Conservation (phyloP, 345 rosid genomes). For the Heritiera fomes region DNA sequence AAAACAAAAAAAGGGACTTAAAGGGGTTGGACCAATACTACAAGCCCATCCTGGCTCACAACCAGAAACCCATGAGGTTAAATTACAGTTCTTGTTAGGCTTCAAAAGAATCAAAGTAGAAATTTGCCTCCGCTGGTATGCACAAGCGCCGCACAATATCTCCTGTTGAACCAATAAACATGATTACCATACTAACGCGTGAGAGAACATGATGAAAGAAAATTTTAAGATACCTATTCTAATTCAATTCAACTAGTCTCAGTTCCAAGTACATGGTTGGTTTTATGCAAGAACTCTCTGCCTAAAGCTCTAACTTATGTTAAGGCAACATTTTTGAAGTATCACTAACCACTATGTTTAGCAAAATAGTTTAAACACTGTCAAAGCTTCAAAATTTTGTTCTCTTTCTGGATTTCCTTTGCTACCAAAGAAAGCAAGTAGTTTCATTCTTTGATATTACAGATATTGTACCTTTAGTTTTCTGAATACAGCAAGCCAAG, state of each 20-base stretch:
- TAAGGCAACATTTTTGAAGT: neutral
- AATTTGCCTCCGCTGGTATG: constrained; percentile 75
- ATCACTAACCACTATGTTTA: neutral
- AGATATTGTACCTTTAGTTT: constrained; percentile 53
- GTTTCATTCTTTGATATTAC: neutral
- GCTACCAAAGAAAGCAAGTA: constrained; percentile 2
- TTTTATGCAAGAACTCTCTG: neutral
- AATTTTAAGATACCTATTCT: neutral
- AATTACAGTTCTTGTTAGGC: constrained; percentile 77
- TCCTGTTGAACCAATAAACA: constrained; percentile 46
- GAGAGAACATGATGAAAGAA: constrained; percentile 8
- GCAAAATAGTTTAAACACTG: neutral
- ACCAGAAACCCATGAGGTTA: constrained; percentile 81
- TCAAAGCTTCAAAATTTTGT: neutral
- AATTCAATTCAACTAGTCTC: neutral
- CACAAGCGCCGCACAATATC: constrained; percentile 53
- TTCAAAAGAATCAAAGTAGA: constrained; percentile 62
- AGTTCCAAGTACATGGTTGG: neutral
- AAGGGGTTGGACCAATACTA: constrained; percentile 43
- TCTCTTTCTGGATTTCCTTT: neutral
- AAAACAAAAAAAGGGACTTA: too few species aligned
- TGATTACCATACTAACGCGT: neutral
- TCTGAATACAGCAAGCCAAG: constrained; percentile 58
- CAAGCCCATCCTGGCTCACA: constrained; percentile 99
- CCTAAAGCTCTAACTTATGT: neutral